Base-by-base conservation (phyloP, 208 protist species). In the Trypanosoma conorhini region DNA sequence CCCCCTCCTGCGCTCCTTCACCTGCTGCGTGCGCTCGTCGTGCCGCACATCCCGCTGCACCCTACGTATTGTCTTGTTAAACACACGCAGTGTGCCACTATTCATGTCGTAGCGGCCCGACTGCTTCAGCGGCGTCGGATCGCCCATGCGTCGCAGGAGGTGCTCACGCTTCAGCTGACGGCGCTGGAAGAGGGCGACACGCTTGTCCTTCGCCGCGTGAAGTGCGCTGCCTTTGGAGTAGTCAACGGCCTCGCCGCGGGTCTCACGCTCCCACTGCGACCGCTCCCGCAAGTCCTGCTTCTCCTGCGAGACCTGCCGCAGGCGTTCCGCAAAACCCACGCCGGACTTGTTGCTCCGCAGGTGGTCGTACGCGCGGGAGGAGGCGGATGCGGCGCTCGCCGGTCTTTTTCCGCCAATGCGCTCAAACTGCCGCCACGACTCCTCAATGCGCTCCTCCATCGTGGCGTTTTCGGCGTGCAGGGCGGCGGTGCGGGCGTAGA, bases 381-480 rank as follows among this genome's bases (percentile, higher is more conserved):
- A 54, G 28, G 68, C 51, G 44, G 22, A 46, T 55, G 30, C 68
- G 75, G 54, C 70, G 48, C 77, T 86, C 15, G 62, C 52, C 0
- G 89, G 90, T 15, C 87, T 80, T 63, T 81, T 80, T 13, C 87
- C 90, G 19, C 90, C 90, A 54, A 93, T 92, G 31, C 86, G 83
- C 69, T 95, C 90, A 57, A 92, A 93, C 76, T 86, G 76, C 48
- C 81, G 72, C 88, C 90, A 95, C 40, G 72, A 83, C 69, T 93
- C 83, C 57, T 95, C 87, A 61, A 93, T 93, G 79, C 90, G 87
- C 70, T 95, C 83, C 72, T 92, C 87, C 87, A 95, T 93, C n/a
- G 90, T 95, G 31, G 81, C 80, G 64, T 93, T 76, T 17, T 77
- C 76, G 3, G 80, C 51, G 77, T 93, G 86, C 56, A 95, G 73